phyloP scores from a whole-genome alignment of 352 stramenopile genomes.

The Globisporangium viniferum region DNA sequence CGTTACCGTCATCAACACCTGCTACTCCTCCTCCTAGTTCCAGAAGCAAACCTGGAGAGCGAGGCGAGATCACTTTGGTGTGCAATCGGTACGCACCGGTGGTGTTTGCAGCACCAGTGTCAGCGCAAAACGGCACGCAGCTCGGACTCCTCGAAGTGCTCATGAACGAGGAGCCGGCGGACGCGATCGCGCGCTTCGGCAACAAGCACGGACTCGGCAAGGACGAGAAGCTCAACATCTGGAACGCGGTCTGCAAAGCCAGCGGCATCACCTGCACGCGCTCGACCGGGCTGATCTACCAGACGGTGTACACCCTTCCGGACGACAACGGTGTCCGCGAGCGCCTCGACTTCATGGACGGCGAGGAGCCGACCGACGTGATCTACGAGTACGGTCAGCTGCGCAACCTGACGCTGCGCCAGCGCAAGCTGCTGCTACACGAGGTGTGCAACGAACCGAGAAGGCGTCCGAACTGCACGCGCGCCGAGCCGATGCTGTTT shows the following conservation, averaged over 20 bases:
- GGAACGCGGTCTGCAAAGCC: constrained; percentile 47
- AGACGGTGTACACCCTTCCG: constrained; percentile 56
- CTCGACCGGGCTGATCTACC: constrained; percentile 55
- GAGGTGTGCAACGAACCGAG: constrained; percentile 69
- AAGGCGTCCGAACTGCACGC: constrained; percentile 66
- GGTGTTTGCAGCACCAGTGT: constrained; percentile 51
- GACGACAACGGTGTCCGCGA: constrained; percentile 38
- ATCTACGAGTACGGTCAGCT: constrained; percentile 74
- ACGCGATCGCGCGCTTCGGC: constrained; percentile 71
- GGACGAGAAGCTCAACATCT: constrained; percentile 60
- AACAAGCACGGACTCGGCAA: constrained; percentile 57
- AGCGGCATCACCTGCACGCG: constrained; percentile 53
- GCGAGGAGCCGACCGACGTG: constrained; percentile 67
- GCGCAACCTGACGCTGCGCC: constrained; percentile 60
- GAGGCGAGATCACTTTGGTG: constrained; percentile 21
- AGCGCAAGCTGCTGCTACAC: constrained; percentile 67
- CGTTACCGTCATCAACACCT: neutral
- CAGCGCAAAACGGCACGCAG: constrained; percentile 52
- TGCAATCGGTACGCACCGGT: constrained; percentile 66
- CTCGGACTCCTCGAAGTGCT: constrained; percentile 67
- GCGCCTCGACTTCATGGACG: constrained; percentile 66
- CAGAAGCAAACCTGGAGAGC: neutral
- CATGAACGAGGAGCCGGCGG: constrained; percentile 59
- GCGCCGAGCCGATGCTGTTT: constrained; percentile 70
- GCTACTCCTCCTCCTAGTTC: neutral